Evolutionary conservation across 495 filamentous ascomycete species (phyloP).

Genomic region (Xylaria scruposa): DNA sequence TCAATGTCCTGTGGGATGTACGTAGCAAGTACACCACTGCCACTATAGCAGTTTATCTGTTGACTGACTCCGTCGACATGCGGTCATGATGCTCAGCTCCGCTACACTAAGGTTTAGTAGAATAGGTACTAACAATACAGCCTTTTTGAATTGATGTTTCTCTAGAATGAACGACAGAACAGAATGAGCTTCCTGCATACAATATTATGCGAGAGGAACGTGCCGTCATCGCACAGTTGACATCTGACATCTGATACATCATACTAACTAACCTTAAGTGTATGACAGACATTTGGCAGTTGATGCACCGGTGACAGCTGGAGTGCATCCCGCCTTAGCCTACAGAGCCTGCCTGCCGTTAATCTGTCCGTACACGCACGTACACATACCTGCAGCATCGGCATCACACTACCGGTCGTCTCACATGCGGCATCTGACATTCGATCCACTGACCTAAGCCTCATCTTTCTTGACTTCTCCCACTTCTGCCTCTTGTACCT

Average conservation of each 20-base stretch:
- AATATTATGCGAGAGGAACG: background rate
- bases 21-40: background rate
- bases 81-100: background rate
- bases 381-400: background rate
- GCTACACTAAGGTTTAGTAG: background rate
- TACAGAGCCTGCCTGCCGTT: background rate
- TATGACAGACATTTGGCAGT: slow-evolving; percentile 3
- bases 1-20: background rate
- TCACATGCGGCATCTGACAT: slow-evolving; percentile 16
- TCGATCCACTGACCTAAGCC: slow-evolving; percentile 16
- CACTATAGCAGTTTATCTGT: background rate
- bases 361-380: background rate
- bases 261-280: too few species aligned
- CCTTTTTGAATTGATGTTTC: background rate
- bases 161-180: background rate
- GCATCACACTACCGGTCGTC: slow-evolving; percentile 4
- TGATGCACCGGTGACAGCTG: background rate
- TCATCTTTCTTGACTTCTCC: background rate
- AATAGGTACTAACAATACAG: background rate
- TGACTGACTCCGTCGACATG: background rate
- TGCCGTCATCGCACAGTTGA: background rate
- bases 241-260: slow-evolving; percentile 15
- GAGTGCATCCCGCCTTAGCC: background rate
- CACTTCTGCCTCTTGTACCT: background rate
- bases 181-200: background rate